Base-by-base conservation (phyloP, 2,329 filamentous ascomycete species). In the Botrytis deweyae region DNA sequence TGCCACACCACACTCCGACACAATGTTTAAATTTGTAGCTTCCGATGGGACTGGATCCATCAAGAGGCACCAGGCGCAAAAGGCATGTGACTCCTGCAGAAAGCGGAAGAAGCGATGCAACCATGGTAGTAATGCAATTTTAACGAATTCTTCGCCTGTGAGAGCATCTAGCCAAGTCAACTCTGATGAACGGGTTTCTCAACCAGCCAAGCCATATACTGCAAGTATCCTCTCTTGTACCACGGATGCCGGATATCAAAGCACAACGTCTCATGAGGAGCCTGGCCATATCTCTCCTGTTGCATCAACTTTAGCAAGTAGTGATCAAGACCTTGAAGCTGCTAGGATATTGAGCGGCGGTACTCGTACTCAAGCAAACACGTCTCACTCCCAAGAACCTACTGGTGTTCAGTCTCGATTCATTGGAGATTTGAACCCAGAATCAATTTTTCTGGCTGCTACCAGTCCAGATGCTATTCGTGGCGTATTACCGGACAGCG, bases 31-130 rank as follows among this genome's bases (percentile, higher is more conserved):
- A 78, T 90, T 90, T 79, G 86, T 90, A 73, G 87, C 85, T 71
- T 86, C 87, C 20, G 87, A 89, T 80, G 83, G 83, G 38, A 88
- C 87, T 29, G 81, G 88, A 72, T 52, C 75, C 29, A 64, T 73
- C 22, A 90, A 90, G 82, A 83, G 88, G 69, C 88, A 88, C 76
- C 88, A 90, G 78, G 87, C 89, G 36, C 84, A 86, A 73, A 87
- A 89, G 44, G 88, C 88, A 7, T 90, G 88, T 75, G 82, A 84
- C 0, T 81, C 83, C 2, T 90, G 88, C 76, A 86, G 88, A 7
- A 86, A 73, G 59, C 59, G 76, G 44, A 78, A 77, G 52, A 78
- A 78, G 58, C 73, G 85, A 74, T 87, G 85, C 75, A 80, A 83
- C 20, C 85, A 87, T 75, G 66, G 10, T 33, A 38, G 25, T 3